Evolutionary conservation across 1,139 yeast species (phyloP), one percentile per base, ranked within the genome.

Genomic region (Pneumocystis canis): DNA sequence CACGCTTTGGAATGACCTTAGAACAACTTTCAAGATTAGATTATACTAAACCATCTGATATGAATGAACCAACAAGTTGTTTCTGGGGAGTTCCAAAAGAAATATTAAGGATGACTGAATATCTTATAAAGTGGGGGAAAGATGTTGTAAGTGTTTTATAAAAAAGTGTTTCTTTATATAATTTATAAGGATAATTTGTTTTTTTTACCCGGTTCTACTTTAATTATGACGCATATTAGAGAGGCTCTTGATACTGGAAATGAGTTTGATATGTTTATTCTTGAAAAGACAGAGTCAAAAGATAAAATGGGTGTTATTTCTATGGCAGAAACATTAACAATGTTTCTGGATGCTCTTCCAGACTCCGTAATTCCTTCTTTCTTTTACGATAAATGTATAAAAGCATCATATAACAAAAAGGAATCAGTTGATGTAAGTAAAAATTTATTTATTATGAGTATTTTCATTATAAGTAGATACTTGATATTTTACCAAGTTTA

Each of bases 1-100:
- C 64, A 9, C 47, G 65, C 20, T 47, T 62, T 47, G 65, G 65
- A 53, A 62, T 60, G 53, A 53, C 59, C 11, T 61, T 63, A 14
- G 41, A 53, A 37, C 54, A 16, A 4, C 47, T 63, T 18, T 63
- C 65, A 32, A 60, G 32, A 7, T 39, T 30, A 31, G 39, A 40
- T 41, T 20, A 31, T 39, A 28, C 47, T 35, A 40, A 59, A 33
- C 11, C 20, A 14, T 28, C 35, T n/a, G 39, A 28, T 18, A 14
- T 18, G 16, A 25, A 20, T 18, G 30, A 32, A 28, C 57, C 53
- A 5, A 35, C 11, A 3, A 35, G 2, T 53, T 53, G 18, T 14
- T 30, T 33, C 18, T 28, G 59, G 11, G 41, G 53, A 7, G 53
- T 63, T 16, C 65, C 65, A 18, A 47, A 59, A 32, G 60, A 53